phyloP scores from a whole-genome alignment of 257 asterid genomes.

The Penstemon davidsonii region DNA sequence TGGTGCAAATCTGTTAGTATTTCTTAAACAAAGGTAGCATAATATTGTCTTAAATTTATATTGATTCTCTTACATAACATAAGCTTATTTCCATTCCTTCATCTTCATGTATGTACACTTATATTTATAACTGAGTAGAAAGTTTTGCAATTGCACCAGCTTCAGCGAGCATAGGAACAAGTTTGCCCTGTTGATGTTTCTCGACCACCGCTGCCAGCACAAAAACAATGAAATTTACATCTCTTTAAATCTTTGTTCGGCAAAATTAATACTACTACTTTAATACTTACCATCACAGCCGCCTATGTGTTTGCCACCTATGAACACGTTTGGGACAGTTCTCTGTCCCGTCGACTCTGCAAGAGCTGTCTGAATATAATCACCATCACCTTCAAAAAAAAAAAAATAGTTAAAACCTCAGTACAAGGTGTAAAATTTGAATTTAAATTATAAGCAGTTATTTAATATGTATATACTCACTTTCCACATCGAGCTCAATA shows the following conservation, averaged over 20 bases:
- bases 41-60: no score
- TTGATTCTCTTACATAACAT: no score
- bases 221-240: not conserved
- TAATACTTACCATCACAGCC: conserved; percentile 72
- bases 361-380: conserved; percentile 63
- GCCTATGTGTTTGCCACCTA: conserved; percentile 80
- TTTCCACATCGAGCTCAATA: conserved; percentile 70
- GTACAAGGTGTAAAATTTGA: no score
- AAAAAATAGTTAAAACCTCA: not conserved
- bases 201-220: conserved; percentile 49
- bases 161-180: conserved; percentile 59
- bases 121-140: conserved; percentile 13
- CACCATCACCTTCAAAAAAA: conserved; percentile 60
- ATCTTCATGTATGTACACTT: no score
- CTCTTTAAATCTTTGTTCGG: no score
- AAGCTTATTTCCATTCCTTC: no score
- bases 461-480: conserved; percentile 40
- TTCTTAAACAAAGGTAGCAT: no score
- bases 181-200: conserved; percentile 60
- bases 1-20: no score
- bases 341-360: conserved; percentile 80
- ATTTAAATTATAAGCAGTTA: no score
- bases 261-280: not conserved
- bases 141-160: conserved; percentile 58
- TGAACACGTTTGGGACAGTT: conserved; percentile 82